A percentile compares a stretch with the other conserved stretches of the same genome.
These are phyloP conservation scores for Monosporascus sp. DNA, from an alignment of 2,329 filamentous ascomycete genomes.

Conservation along the genomic window DNA sequence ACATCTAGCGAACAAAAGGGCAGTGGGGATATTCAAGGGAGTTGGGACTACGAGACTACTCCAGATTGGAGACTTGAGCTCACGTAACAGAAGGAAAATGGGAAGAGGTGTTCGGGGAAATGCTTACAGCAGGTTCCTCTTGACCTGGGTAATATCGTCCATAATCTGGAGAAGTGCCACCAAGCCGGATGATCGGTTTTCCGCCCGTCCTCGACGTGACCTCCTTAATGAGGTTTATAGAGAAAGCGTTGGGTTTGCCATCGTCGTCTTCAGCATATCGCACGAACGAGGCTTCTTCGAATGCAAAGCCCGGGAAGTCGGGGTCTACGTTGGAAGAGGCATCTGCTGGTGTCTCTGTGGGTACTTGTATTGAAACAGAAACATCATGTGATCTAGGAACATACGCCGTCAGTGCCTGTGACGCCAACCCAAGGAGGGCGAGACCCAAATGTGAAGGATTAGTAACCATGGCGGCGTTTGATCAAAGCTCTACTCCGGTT, in stretches of 20 bases:
- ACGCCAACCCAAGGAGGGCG: conserved; percentile 9
- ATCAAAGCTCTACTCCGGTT: not conserved
- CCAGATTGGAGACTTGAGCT: not conserved
- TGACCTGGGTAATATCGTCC: conserved; percentile 28
- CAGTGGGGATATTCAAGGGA: too few relatives aligned
- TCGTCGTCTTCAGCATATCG: conserved; percentile 26
- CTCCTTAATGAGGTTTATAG: conserved; percentile 26
- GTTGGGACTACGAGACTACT: too few relatives aligned
- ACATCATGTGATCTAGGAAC: conserved; percentile 7
- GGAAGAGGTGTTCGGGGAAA: not conserved
- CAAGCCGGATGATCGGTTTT: conserved; percentile 28
- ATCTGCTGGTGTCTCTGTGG: conserved; percentile 7
- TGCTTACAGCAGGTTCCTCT: conserved; percentile 15
- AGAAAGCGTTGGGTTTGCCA: conserved; percentile 28
- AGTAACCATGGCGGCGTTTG: conserved; percentile 9
- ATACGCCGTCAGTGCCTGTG: conserved; percentile 10
- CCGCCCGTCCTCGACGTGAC: conserved; percentile 30
- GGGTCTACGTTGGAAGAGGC: conserved; percentile 16
- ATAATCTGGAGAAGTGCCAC: conserved; percentile 31
- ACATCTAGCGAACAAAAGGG: not conserved
- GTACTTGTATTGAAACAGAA: conserved; percentile 11
- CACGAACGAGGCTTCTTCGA: conserved; percentile 29
- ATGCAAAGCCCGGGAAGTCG: conserved; percentile 26
- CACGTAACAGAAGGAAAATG: not conserved
- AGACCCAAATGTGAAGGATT: conserved; percentile 4